phyloP scores from a whole-genome alignment of 441 rosid genomes.

The Populus hybrid region DNA sequence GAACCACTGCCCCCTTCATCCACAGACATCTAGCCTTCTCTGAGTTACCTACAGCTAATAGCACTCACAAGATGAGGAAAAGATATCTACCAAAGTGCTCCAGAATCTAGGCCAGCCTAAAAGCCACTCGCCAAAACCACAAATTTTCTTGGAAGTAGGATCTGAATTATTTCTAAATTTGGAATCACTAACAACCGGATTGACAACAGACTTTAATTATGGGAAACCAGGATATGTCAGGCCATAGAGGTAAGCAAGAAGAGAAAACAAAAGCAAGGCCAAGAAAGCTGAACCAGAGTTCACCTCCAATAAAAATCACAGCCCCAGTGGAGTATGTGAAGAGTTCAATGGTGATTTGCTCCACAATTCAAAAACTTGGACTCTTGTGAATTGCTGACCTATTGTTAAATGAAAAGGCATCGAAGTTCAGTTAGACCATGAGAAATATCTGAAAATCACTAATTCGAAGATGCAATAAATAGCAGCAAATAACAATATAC shows the following conservation, averaged over 20 bases:
- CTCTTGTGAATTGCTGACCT: constrained; percentile 61
- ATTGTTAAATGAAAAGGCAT: constrained; percentile 41
- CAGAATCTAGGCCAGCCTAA: constrained; percentile 25
- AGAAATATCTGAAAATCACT: constrained; percentile 49
- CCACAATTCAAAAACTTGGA: constrained; percentile 45
- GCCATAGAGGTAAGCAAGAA: constrained; percentile 27
- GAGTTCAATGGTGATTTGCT: constrained; percentile 49
- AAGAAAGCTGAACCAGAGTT: constrained; percentile 39
- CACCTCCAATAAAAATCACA: constrained; percentile 44
- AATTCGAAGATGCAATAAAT: constrained; percentile 33
- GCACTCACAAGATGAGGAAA: constrained; percentile 23
- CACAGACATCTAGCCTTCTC: too few relatives aligned
- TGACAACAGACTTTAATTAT: constrained; percentile 14
- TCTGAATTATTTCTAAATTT: constrained; percentile 25
- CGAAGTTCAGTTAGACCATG: constrained; percentile 46
- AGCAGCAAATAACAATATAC: constrained; percentile 13
- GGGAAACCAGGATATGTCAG: neutral
- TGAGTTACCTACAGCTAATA: constrained; percentile 25
- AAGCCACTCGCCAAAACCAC: constrained; percentile 28
- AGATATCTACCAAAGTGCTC: constrained; percentile 22
- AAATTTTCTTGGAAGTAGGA: constrained; percentile 28
- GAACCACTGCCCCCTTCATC: constrained; percentile 67
- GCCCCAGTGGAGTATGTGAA: constrained; percentile 38
- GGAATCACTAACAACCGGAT: constrained; percentile 23
- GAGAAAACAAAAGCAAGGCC: constrained; percentile 28